Evolutionary conservation across 331 rosid species (phyloP).

Genomic region (Saraca asoca): DNA sequence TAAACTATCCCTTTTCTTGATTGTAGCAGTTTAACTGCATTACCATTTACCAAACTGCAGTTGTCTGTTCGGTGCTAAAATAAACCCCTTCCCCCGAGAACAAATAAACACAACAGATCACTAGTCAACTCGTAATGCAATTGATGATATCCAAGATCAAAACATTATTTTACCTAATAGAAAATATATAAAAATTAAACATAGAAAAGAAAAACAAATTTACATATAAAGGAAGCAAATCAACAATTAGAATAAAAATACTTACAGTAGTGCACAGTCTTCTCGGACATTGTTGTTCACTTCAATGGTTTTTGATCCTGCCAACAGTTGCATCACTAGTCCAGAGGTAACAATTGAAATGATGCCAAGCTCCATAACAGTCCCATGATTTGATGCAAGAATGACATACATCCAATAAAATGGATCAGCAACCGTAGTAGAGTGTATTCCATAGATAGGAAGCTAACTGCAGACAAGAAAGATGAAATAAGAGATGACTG

Average conservation of each 20-base stretch:
- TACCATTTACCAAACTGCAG: neutral
- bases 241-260: neutral
- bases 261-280: constrained; percentile 52
- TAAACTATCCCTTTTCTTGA: too few species aligned
- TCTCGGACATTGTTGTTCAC: constrained; percentile 51
- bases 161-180: neutral
- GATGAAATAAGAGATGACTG: constrained; percentile 44
- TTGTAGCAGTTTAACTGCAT: neutral
- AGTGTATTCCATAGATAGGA: constrained; percentile 59
- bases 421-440: constrained; percentile 53
- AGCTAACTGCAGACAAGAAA: constrained; percentile 61
- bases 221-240: neutral
- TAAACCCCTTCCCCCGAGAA: neutral
- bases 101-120: neutral
- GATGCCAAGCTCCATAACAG: constrained; percentile 63
- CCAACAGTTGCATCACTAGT: constrained; percentile 55
- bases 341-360: constrained; percentile 61
- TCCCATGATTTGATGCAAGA: constrained; percentile 59
- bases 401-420: constrained; percentile 60
- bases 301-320: constrained; percentile 49
- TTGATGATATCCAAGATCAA: neutral
- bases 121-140: neutral
- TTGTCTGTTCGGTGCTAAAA: neutral
- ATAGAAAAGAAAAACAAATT: neutral
- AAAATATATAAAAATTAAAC: neutral